phyloP scores from a whole-genome alignment of 495 filamentous ascomycete species.

The Staphylotrichum tortipilum region DNA sequence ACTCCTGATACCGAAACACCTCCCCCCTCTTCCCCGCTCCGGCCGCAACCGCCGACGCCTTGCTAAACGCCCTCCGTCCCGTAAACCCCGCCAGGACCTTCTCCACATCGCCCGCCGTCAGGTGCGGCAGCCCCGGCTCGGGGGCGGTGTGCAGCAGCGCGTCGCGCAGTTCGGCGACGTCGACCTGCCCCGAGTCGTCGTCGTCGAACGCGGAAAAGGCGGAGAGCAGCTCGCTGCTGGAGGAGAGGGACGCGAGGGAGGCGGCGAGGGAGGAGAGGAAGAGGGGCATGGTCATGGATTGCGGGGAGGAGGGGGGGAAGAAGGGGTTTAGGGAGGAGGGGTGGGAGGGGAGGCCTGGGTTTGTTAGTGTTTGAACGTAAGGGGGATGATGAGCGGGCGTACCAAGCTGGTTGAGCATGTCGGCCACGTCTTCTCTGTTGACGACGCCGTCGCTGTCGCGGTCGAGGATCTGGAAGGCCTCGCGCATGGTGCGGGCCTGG shows the following conservation, averaged over 20 bases:
- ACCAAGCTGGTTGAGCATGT: constrained; percentile 75
- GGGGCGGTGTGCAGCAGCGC: constrained; percentile 74
- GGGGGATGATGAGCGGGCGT: constrained; percentile 3
- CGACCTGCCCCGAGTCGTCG: constrained; percentile 87
- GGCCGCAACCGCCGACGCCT: constrained; percentile 37
- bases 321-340: constrained; percentile 57
- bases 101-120: constrained; percentile 74
- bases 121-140: constrained; percentile 55
- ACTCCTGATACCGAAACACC: constrained; percentile 72
- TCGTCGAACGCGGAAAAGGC: constrained; percentile 94
- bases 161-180: constrained; percentile 71
- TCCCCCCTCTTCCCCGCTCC: constrained; percentile 52
- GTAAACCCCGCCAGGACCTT: constrained; percentile 76
- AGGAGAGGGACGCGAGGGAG: constrained; percentile 62
- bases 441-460: constrained; percentile 69
- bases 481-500: constrained; percentile 66
- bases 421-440: constrained; percentile 65
- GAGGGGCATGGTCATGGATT: constrained; percentile 69
- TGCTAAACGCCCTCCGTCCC: constrained; percentile 66
- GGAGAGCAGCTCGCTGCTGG: constrained; percentile 65
- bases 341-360: constrained; percentile 41
- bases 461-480: constrained; percentile 82
- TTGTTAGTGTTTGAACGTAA: background rate
- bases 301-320: constrained; percentile 60
- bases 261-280: constrained; percentile 73